Conservation (phyloP, 176 grass and related monocot species). For the Metroxylon sagu region DNA sequence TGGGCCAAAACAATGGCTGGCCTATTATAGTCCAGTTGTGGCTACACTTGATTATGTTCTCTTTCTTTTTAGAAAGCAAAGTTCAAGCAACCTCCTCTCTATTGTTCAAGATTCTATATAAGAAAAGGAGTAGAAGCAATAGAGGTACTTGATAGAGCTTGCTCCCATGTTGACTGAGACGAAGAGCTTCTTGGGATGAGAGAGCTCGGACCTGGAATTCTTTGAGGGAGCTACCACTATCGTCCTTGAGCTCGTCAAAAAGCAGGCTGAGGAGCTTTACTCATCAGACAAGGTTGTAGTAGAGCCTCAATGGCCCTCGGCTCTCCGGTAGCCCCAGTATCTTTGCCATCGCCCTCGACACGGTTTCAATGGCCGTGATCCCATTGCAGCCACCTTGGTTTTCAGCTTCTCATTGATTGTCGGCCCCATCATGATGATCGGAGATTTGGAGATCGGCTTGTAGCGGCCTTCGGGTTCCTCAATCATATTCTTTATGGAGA, state of each 20-base stretch:
- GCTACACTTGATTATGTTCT: no score
- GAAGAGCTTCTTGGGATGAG: conserved; percentile 43
- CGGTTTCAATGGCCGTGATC: conserved; percentile 7
- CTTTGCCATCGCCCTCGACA: conserved; percentile 37
- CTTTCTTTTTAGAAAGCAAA: no score
- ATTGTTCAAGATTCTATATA: no score
- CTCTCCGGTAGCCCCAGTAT: conserved; percentile 65
- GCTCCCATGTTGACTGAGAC: conserved; percentile 53
- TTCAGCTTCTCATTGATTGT: not conserved
- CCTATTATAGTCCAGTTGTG: no score
- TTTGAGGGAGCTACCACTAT: not conserved
- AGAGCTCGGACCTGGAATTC: not conserved
- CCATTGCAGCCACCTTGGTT: not conserved
- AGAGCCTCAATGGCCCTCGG: conserved; percentile 68
- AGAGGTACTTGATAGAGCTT: conserved; percentile 72
- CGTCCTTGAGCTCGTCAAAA: conserved; percentile 45
- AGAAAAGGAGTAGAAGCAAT: not conserved
- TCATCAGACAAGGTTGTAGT: conserved; percentile 57
- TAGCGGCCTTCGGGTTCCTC: no score
- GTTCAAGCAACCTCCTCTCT: no score
- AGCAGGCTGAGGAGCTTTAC: conserved; percentile 74
- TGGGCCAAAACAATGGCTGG: no score
- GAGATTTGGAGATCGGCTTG: no score
- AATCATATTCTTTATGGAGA: no score
- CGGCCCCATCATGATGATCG: not conserved